phyloP scores from a whole-genome alignment of 306 rosid species.

The Sophora flavescens region DNA sequence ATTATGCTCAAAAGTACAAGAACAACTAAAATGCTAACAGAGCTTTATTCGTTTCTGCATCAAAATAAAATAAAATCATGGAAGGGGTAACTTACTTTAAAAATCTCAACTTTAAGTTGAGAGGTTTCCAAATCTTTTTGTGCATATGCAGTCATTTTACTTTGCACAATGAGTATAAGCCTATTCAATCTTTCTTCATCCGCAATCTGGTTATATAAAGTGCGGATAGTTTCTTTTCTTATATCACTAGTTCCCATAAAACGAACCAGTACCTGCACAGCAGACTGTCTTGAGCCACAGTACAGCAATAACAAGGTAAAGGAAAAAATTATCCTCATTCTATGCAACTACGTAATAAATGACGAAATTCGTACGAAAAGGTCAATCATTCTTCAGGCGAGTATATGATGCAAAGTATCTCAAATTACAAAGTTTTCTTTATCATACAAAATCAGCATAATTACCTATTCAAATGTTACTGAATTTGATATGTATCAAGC shows the following conservation, averaged over 20 bases:
- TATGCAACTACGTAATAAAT: not conserved
- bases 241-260: constrained; percentile 53
- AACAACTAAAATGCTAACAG: not conserved
- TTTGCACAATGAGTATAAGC: constrained; percentile 55
- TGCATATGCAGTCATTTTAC: constrained; percentile 52
- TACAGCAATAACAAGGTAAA: not conserved
- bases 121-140: constrained; percentile 37
- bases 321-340: constrained; percentile 1
- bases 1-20: constrained; percentile 12
- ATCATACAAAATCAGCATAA: not conserved
- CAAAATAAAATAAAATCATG: constrained; percentile 3
- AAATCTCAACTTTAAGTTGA: constrained; percentile 54
- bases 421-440: not conserved
- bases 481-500: not conserved
- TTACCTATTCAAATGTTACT: not conserved
- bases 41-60: not conserved
- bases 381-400: not conserved
- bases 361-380: not conserved
- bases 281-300: constrained; percentile 1
- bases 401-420: constrained; percentile 3
- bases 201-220: constrained; percentile 36
- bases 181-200: constrained; percentile 36
- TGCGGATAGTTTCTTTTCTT: constrained; percentile 3
- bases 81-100: constrained; percentile 46
- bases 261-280: constrained; percentile 54